Percentiles rank a stretch among this genome's conserved stretches.
Evolutionary conservation across 495 filamentous ascomycete genomes (phyloP).

Genomic region (Penicillium cataractarum): DNA sequence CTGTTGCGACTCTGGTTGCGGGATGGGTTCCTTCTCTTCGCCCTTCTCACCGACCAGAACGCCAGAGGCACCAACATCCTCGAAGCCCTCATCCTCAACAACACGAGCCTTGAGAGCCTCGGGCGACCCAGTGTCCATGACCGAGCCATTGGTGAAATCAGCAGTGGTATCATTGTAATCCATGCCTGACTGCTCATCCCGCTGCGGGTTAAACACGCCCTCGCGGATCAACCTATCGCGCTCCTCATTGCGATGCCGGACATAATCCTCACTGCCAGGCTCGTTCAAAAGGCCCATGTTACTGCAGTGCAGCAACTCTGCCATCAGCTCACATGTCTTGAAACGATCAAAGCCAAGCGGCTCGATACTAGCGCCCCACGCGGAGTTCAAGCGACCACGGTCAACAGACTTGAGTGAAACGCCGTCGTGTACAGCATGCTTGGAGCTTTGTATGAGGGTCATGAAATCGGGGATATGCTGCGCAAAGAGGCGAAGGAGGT

Average conservation of each 20-base stretch:
- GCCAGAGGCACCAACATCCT: constrained; percentile 77
- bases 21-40: constrained; percentile 39
- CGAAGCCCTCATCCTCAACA: constrained; percentile 91
- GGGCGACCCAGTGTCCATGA: constrained; percentile 40
- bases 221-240: constrained; percentile 76
- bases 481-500: constrained; percentile 88
- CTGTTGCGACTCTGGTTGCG: not conserved
- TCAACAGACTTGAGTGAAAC: constrained; percentile 62
- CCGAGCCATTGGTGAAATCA: constrained; percentile 45
- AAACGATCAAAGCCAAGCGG: constrained; percentile 97
- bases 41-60: constrained; percentile 67
- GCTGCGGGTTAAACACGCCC: constrained; percentile 51
- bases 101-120: constrained; percentile 64
- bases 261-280: constrained; percentile 84
- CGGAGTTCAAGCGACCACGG: constrained; percentile 71
- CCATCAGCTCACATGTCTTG: constrained; percentile 99
- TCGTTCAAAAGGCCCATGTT: constrained; percentile 98
- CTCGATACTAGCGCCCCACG: constrained; percentile 90
- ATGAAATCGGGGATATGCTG: constrained; percentile 94
- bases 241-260: constrained; percentile 78
- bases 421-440: constrained; percentile 61
- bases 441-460: constrained; percentile 74
- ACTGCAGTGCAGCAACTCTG: constrained; percentile 95
- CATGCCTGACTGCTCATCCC: constrained; percentile 44
- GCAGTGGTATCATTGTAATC: constrained; percentile 55